These are phyloP conservation scores for Psilocybe mexicana DNA, from an alignment of 1,284 basidiomycete genomes.

Conservation along the genomic window DNA sequence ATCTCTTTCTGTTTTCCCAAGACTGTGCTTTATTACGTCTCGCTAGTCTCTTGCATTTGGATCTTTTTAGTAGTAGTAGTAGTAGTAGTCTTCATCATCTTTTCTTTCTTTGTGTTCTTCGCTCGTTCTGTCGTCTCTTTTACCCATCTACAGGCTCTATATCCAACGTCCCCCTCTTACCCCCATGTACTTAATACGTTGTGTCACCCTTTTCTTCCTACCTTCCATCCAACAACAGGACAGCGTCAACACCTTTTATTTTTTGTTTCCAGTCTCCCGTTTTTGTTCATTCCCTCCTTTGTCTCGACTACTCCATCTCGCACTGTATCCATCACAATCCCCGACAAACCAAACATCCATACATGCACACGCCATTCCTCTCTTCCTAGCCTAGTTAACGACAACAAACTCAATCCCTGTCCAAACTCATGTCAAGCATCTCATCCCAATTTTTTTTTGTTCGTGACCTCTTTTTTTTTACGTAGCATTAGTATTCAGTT, in stretches of 20 bases:
- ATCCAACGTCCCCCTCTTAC: background rate
- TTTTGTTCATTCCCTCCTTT: slow-evolving; percentile 3
- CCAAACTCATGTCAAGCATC: slow-evolving; percentile 13
- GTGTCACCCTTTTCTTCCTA: slow-evolving; percentile 1
- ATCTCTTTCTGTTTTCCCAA: slow-evolving; percentile 15
- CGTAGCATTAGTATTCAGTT: slow-evolving; percentile 55
- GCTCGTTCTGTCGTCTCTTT: slow-evolving; percentile 2
- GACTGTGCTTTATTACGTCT: slow-evolving; percentile 22
- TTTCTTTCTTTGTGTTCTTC: slow-evolving; percentile 10
- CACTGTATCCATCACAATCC: slow-evolving; percentile 8
- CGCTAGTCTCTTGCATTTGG: slow-evolving; percentile 44
- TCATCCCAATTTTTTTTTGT: slow-evolving; percentile 31
- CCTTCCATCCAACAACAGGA: background rate
- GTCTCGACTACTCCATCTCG: background rate
- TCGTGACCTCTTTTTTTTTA: slow-evolving; percentile 30
- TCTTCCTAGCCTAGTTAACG: background rate
- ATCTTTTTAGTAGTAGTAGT: slow-evolving; percentile 34
- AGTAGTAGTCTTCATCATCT: slow-evolving; percentile 38
- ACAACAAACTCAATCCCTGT: slow-evolving; percentile 2
- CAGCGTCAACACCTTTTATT: slow-evolving; percentile 4
- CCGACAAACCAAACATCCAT: background rate
- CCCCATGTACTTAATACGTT: background rate
- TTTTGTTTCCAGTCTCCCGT: background rate
- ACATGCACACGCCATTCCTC: slow-evolving; percentile 7
- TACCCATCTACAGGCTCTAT: background rate